phyloP scores from a whole-genome alignment of 2,329 filamentous ascomycete species.

The Ophiostoma novo-ulmi region DNA sequence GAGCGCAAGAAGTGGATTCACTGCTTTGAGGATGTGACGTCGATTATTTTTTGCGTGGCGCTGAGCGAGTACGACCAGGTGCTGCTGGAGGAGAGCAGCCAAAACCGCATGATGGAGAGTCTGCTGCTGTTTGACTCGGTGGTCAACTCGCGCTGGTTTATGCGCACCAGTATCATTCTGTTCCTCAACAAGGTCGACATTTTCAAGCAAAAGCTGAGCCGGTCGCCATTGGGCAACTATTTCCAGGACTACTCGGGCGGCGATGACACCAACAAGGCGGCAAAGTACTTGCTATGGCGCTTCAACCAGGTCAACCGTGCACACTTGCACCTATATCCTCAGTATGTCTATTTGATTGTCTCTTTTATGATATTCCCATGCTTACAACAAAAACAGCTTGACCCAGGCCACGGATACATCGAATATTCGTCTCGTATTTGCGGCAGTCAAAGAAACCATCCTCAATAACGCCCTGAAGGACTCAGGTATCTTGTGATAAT shows the following conservation, averaged over 20 bases:
- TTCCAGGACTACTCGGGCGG: slow-evolving; percentile 98
- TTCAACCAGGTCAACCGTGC: slow-evolving; percentile 98
- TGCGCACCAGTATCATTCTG: slow-evolving; percentile 96
- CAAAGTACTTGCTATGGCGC: slow-evolving; percentile 95
- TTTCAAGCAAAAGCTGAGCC: slow-evolving; percentile 87
- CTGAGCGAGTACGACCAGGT: slow-evolving; percentile 98
- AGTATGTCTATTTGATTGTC: slow-evolving; percentile 57
- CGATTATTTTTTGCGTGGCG: slow-evolving; percentile 98
- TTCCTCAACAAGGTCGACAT: slow-evolving; percentile 99
- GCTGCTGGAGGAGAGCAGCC: slow-evolving; percentile 90
- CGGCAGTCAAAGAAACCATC: slow-evolving; percentile 97
- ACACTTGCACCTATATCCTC: slow-evolving; percentile 92
- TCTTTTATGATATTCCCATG: not conserved
- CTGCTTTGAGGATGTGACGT: slow-evolving; percentile 99
- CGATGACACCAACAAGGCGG: slow-evolving; percentile 95
- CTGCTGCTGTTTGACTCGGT: slow-evolving; percentile 95
- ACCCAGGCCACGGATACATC: slow-evolving; percentile 99
- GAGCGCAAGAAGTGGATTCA: slow-evolving; percentile 99
- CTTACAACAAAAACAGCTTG: slow-evolving; percentile 52
- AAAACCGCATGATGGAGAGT: slow-evolving; percentile 99
- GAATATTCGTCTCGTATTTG: slow-evolving; percentile 96
- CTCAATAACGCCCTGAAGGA: slow-evolving; percentile 97
- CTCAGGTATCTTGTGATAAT: slow-evolving; percentile 78
- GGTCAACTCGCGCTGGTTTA: slow-evolving; percentile 98
- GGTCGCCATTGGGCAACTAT: slow-evolving; percentile 87